A percentile compares a stretch with the other conserved stretches of the same genome.
phyloP scores from a whole-genome alignment of 306 rosid species.

The Malus sylvestris region DNA sequence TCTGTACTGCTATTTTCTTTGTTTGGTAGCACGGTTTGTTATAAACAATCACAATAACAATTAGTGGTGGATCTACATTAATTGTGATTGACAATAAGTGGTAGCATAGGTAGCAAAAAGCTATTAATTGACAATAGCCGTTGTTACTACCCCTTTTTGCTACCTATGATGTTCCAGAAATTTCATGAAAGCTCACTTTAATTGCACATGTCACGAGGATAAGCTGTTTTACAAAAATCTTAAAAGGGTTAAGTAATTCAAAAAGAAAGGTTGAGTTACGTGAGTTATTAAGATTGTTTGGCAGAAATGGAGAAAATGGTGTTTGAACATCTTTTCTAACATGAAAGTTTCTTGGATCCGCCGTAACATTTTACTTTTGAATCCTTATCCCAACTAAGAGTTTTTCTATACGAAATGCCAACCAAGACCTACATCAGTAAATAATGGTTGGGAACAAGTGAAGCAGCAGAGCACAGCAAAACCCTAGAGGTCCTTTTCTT shows the following conservation, averaged over 20 bases:
- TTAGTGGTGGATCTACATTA: no score
- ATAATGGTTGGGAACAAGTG: background rate
- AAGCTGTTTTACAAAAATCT: background rate
- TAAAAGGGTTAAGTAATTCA: no score
- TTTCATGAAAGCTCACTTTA: background rate
- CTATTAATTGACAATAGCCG: no score
- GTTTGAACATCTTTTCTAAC: background rate
- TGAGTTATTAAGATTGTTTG: no score
- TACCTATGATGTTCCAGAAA: background rate
- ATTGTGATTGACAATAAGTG: no score
- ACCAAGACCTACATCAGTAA: background rate
- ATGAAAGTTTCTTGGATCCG: background rate
- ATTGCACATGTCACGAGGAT: background rate
- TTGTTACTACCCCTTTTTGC: background rate
- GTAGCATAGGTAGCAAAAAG: no score
- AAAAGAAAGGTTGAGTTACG: no score
- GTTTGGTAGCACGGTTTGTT: no score
- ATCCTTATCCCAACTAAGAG: background rate
- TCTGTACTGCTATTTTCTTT: no score
- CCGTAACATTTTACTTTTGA: background rate
- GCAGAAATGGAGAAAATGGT: background rate
- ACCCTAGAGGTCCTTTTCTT: constrained; percentile 12
- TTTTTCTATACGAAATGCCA: background rate
- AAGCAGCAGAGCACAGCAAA: background rate
- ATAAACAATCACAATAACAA: no score